These are phyloP conservation scores for Neospermospora avenae DNA, from an alignment of 2,329 filamentous ascomycete species.

Conservation along the genomic window DNA sequence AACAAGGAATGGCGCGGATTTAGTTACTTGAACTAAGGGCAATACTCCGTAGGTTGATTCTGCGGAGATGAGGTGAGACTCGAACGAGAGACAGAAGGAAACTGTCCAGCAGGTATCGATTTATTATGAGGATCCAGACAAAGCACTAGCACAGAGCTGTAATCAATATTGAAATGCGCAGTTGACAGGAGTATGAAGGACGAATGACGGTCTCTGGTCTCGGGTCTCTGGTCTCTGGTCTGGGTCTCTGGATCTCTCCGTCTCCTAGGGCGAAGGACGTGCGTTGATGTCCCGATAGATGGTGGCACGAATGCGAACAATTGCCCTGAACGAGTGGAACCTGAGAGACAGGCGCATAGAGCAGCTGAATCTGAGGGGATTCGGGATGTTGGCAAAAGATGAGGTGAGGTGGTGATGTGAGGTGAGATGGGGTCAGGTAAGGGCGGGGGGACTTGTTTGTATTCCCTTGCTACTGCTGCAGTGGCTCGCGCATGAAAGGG, in stretches of 20 bases:
- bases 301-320: slow-evolving; percentile 7
- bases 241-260: background rate
- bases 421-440: background rate
- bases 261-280: slow-evolving; percentile 8
- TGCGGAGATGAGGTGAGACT: background rate
- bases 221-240: too few species aligned
- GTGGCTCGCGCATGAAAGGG: background rate
- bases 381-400: background rate
- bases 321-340: slow-evolving; percentile 3
- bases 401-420: background rate
- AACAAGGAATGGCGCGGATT: slow-evolving; percentile 14
- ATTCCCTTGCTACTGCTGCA: background rate
- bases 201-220: too few species aligned
- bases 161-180: slow-evolving; percentile 5
- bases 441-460: slow-evolving; percentile 1
- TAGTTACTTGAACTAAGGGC: slow-evolving; percentile 12
- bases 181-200: slow-evolving; percentile 7
- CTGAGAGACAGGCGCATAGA: background rate
- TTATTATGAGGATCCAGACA: background rate
- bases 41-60: slow-evolving; percentile 18
- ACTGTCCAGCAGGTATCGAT: slow-evolving; percentile 2
- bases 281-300: slow-evolving; percentile 3
- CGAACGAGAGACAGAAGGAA: background rate
- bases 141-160: slow-evolving; percentile 14
- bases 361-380: background rate